phyloP scores from a whole-genome alignment of 345 rosid genomes.

The Pistacia integerrima region DNA sequence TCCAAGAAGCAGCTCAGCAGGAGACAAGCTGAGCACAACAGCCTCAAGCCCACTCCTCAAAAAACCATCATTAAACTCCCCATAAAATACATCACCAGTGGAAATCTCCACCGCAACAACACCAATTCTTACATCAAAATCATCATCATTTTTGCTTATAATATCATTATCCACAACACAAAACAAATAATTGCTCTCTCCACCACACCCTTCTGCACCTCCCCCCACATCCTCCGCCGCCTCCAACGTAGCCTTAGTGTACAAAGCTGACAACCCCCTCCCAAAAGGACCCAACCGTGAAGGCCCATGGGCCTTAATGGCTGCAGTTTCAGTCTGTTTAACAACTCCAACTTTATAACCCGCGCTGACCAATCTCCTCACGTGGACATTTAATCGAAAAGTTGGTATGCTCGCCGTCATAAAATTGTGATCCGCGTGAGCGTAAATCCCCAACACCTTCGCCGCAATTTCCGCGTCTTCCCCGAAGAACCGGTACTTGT shows the following conservation, averaged over 20 bases:
- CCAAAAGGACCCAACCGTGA: slow-evolving; percentile 68
- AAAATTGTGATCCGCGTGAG: slow-evolving; percentile 80
- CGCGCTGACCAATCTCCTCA: slow-evolving; percentile 79
- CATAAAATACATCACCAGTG: slow-evolving; percentile 84
- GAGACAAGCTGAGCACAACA: slow-evolving; percentile 76
- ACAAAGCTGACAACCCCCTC: slow-evolving; percentile 80
- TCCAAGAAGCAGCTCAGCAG: slow-evolving; percentile 81
- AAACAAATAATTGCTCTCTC: slow-evolving; percentile 68
- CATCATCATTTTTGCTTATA: slow-evolving; percentile 16
- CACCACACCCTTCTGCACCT: slow-evolving; percentile 64
- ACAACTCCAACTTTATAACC: slow-evolving; percentile 95
- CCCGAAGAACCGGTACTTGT: slow-evolving; percentile 90
- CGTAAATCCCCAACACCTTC: slow-evolving; percentile 70
- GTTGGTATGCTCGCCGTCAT: slow-evolving; percentile 94
- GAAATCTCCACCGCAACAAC: slow-evolving; percentile 87
- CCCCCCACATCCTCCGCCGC: slow-evolving; percentile 87
- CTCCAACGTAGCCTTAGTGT: slow-evolving; percentile 87
- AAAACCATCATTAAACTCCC: slow-evolving; percentile 70
- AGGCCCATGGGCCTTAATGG: slow-evolving; percentile 79
- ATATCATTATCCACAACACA: slow-evolving; percentile 69
- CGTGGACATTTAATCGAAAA: slow-evolving; percentile 77
- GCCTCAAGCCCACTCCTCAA: slow-evolving; percentile 87
- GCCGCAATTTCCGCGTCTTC: slow-evolving; percentile 85
- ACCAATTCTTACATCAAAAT: slow-evolving; percentile 69
- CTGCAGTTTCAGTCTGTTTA: slow-evolving; percentile 95